Conservation (phyloP, 2,329 filamentous ascomycete species). For the Metarhizium humberi region DNA sequence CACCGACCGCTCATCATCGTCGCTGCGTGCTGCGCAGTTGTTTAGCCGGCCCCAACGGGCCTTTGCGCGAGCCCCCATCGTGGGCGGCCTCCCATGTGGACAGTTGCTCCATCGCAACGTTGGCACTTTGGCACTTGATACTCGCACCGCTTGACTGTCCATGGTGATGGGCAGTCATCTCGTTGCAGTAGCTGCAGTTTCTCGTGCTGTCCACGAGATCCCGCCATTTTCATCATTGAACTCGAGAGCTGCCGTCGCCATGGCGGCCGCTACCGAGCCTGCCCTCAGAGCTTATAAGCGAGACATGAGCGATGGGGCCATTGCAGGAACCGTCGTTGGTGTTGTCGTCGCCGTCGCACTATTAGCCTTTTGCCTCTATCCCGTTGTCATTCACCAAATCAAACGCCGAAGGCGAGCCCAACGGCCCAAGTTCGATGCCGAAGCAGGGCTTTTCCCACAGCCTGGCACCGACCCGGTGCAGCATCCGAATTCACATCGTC, state of each 20-base stretch:
- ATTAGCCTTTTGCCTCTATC: conserved; percentile 28
- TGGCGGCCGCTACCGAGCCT: conserved; percentile 4
- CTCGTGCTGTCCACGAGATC: background rate
- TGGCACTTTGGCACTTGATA: background rate
- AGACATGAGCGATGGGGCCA: conserved; percentile 22
- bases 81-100: background rate
- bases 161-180: background rate
- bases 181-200: background rate
- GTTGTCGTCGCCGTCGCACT: conserved; percentile 23
- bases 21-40: background rate
- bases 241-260: background rate
- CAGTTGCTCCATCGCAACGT: too few species aligned
- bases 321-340: conserved; percentile 29
- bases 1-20: background rate
- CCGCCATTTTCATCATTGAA: background rate
- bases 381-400: conserved; percentile 24
- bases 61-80: background rate
- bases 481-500: conserved; percentile 15
- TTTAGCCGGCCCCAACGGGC: background rate
- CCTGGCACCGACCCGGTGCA: conserved; percentile 6
- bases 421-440: conserved; percentile 17
- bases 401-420: conserved; percentile 17
- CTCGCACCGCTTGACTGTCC: too few species aligned
- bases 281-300: conserved; percentile 16
- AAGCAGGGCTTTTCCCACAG: conserved; percentile 17